Conservation (phyloP, 1,139 yeast genomes). For the Saccharomyces pastorianus region DNA sequence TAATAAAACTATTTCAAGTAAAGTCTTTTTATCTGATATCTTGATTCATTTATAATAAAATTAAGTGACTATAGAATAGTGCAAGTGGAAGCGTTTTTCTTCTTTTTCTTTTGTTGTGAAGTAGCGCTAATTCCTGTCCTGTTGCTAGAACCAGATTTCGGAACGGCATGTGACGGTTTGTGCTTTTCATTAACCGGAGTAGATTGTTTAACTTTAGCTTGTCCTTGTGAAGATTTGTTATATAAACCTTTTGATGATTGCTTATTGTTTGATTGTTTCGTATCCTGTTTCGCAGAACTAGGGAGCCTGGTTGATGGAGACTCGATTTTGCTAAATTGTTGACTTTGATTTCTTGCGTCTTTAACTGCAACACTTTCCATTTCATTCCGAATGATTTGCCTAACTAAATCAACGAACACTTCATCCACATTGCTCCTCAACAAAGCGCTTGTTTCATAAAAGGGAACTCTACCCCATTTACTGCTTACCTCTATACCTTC, state of each 20-base stretch:
- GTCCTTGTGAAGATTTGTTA: not conserved
- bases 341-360: constrained; percentile 8
- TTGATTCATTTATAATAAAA: not conserved
- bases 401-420: constrained; percentile 81
- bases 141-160: not conserved
- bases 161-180: not conserved
- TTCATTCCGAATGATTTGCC: constrained; percentile 78
- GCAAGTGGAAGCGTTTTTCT: not conserved
- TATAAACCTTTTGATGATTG: not conserved
- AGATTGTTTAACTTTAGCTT: not conserved
- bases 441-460: constrained; percentile 91
- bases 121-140: not conserved
- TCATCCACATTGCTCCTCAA: constrained; percentile 83
- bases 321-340: not conserved
- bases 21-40: not conserved
- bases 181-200: not conserved
- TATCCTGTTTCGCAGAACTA: not conserved
- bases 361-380: constrained; percentile 22
- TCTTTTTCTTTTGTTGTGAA: not conserved
- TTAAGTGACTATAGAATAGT: not conserved
- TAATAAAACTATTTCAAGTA: not conserved
- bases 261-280: not conserved
- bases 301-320: not conserved
- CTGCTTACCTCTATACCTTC: constrained; percentile 80
- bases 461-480: constrained; percentile 82